Conservation (phyloP, 176 grass and related monocot genomes). For the Alopecurus myosuroides region DNA sequence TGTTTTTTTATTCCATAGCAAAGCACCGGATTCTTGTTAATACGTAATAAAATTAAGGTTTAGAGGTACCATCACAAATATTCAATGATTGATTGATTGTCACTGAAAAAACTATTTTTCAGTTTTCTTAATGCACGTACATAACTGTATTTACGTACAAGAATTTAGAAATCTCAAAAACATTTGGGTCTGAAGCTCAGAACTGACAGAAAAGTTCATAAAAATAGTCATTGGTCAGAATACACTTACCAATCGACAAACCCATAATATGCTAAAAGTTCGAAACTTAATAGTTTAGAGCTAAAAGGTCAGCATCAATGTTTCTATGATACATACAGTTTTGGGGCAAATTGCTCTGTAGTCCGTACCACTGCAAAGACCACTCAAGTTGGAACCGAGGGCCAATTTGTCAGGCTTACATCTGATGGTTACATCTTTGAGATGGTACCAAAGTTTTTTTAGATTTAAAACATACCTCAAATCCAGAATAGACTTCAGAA, state of each 20-base stretch:
- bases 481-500: not conserved
- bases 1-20: not conserved
- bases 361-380: not conserved
- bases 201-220: not conserved
- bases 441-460: not conserved
- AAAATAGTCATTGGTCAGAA: not conserved
- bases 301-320: constrained; percentile 8
- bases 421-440: not conserved
- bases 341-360: not conserved
- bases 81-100: not conserved
- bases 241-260: not conserved
- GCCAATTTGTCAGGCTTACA: not conserved
- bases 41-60: not conserved
- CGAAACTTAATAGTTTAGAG: not conserved
- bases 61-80: not conserved
- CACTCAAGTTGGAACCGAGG: not conserved
- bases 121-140: not conserved
- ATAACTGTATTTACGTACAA: not conserved
- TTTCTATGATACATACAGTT: not conserved
- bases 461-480: not conserved
- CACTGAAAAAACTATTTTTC: not conserved
- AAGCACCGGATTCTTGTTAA: not conserved
- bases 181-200: not conserved
- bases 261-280: not conserved
- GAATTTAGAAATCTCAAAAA: not conserved